Evolutionary conservation across 139 green algal genomes (phyloP), one percentile per base, ranked within the genome.

Genomic region (Penium margaritaceum): DNA sequence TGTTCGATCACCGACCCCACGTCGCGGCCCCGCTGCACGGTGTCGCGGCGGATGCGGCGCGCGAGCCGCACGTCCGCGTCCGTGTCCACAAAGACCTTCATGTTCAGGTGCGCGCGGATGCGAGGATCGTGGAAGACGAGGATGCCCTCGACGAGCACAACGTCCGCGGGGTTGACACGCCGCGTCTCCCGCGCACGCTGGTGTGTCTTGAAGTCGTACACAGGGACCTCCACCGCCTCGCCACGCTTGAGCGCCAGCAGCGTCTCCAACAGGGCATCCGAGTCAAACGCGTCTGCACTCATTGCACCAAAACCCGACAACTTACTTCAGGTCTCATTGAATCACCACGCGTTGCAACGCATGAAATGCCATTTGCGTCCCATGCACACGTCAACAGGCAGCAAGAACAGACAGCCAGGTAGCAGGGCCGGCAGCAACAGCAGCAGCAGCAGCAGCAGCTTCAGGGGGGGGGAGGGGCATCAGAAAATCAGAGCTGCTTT

Each of bases 101-200:
- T n/a, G n/a, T 29, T n/a, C n/a, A n/a, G n/a, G n/a, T n/a, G n/a
- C n/a, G n/a, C 63, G 6, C 90, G 81, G 9, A 97, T 69, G 32
- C 87, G 76, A 63, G 85, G 70, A 75, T 95, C 92, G 78, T 91
- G 84, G 64, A 97, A 84, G 64, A 97, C 89, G 68, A 98, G 80
- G 76, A 97, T 97, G 74, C 93, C 92, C 78, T 98, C 93, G 0
- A 98, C 82, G 67, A 98, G 93, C 36, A 97, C 85, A 46, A 98
- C 92, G 61, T 97, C 90, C 24, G 89, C 93, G 12, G 89, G 86
- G n/a, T 92, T 78, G 6, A 78, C 37, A 37, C 46, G 54, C 5
- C 83, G 87, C 17, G 72, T 86, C 46, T 89, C 78, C 1, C 37
- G 14, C 37, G 63, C 76, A 7, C 93, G 85, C 62, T 84, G 77